Base-by-base conservation (phyloP, 2,329 filamentous ascomycete genomes). In the Fonsecaea monophora region DNA sequence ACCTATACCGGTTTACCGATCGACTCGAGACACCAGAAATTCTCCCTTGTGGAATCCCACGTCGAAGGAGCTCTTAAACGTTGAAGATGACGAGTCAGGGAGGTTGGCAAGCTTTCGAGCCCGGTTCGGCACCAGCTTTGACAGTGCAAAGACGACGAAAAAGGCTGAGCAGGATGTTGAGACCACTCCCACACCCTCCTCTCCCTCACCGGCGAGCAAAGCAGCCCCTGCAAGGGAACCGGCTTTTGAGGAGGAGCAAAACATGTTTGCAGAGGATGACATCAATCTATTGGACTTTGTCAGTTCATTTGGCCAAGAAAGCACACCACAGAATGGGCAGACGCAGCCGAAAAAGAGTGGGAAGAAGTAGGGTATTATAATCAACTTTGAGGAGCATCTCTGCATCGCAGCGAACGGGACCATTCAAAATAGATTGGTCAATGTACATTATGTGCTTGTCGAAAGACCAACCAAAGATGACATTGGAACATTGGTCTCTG, bases 1-100 rank as follows among this genome's bases (percentile, higher is more conserved):
- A 5, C 82, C 82, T 2, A 74, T 81, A 25, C 83, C 87, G 7
- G 81, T 89, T 66, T 88, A 89, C 79, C 82, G 83, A 71, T 84
- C 81, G 60, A 85, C 84, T 68, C 96, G 96, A 80, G 95, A 99
- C 82, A 92, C 90, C 53, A 89, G 92, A 74, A 99, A 98, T 83
- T 90, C 92, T 75, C 83, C 92, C 1, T 81, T 97, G 62, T 99
- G 95, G 95, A 95, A 98, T 78, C 95, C 95, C 0, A 89, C 85
- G 66, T 89, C 91, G 72, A 88, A 89, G 80, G 90, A 90, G 69
- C 84, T 99, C 74, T 83, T 90, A 77, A 97, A 95, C 78, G 86
- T 97, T 65, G 95, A 99, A 82, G 89, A 96, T 70, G 95, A 99
- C 78, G 95, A 98, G 85, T 94, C 95, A 2, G 95, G 95, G 18